Conservation (phyloP, 2,329 filamentous ascomycete genomes). For the Aureobasidium sp. region DNA sequence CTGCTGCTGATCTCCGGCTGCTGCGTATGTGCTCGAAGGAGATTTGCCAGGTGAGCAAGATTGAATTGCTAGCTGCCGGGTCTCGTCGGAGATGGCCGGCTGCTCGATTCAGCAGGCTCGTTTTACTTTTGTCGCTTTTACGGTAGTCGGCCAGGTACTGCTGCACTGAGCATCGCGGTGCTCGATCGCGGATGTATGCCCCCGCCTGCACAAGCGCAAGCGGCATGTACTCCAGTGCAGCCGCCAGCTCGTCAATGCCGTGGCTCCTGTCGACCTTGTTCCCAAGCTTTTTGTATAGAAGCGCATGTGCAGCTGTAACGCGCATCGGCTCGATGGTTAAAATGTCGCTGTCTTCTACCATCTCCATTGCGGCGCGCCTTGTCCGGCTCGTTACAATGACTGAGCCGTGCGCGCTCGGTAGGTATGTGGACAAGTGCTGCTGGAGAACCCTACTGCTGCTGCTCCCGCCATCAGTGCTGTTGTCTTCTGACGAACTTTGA, state of each 20-base stretch:
- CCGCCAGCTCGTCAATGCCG: background rate
- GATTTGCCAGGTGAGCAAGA: background rate
- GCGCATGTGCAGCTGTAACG: background rate
- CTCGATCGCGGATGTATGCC: background rate
- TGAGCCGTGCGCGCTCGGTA: background rate
- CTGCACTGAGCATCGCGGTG: background rate
- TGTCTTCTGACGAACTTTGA: no score
- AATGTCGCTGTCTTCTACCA: background rate
- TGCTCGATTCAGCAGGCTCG: background rate
- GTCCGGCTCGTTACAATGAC: background rate
- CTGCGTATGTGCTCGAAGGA: background rate
- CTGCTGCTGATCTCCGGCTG: background rate
- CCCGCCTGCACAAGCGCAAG: background rate
- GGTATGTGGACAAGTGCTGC: no score
- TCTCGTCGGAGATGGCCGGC: background rate
- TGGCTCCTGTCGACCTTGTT: background rate
- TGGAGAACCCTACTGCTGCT: no score
- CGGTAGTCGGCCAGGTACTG: background rate
- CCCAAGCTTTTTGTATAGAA: background rate
- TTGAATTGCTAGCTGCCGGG: background rate
- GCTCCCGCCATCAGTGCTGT: no score
- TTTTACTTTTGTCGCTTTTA: background rate
- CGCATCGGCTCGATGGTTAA: background rate
- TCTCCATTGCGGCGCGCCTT: no score
- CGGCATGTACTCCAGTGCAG: background rate